A percentile compares a stretch with the other conserved stretches of the same genome.
phyloP scores from a whole-genome alignment of 1,284 basidiomycete genomes.

The Fistulinella cinereoalba region DNA sequence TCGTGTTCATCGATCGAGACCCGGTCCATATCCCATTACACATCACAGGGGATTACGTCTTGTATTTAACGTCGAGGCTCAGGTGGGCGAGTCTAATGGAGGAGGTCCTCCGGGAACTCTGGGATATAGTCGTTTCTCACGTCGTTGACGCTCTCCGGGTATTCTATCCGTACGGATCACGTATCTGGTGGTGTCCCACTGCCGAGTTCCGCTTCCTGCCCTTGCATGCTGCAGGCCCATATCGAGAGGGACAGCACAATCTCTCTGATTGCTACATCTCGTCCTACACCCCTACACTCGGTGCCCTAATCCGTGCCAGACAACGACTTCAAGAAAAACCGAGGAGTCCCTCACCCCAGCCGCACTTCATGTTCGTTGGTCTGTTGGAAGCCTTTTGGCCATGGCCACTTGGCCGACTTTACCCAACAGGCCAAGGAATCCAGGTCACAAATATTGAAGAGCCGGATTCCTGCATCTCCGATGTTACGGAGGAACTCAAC shows the following conservation, averaged over 20 bases:
- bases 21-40: not conserved
- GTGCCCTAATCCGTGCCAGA: too few species aligned
- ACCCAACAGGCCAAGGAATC: too few species aligned
- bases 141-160: not conserved
- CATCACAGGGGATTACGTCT: not conserved
- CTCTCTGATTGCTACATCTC: too few species aligned
- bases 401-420: too few species aligned
- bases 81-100: not conserved
- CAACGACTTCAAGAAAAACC: too few species aligned
- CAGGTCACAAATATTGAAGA: too few species aligned
- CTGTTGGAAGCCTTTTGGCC: too few species aligned
- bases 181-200: not conserved
- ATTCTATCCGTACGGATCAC: not conserved
- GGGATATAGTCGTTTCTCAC: not conserved
- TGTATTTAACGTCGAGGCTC: not conserved
- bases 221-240: not conserved
- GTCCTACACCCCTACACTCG: too few species aligned
- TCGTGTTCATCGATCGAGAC: not conserved
- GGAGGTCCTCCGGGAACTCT: not conserved
- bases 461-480: too few species aligned
- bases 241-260: not conserved
- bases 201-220: not conserved
- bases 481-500: too few species aligned
- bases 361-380: too few species aligned
- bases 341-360: too few species aligned